A percentile compares a stretch with the other conserved stretches of the same genome.
phyloP scores from a whole-genome alignment of 2,329 filamentous ascomycete species.

The Sordariomycetes sp. region DNA sequence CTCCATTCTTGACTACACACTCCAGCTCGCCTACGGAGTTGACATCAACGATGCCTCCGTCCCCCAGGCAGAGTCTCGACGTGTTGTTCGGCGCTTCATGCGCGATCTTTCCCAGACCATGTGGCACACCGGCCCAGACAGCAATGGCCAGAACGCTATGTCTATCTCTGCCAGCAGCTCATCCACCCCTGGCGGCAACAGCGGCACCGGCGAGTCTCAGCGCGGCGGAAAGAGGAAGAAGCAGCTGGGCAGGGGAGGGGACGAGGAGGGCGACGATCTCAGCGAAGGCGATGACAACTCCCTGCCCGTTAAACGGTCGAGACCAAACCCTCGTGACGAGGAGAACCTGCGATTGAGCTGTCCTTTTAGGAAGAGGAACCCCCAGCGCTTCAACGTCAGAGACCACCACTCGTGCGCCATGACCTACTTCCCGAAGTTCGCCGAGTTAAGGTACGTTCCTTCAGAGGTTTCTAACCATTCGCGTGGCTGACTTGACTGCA shows the following conservation, averaged over 20 bases:
- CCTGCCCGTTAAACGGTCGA: slow-evolving; percentile 17
- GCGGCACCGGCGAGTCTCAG: slow-evolving; percentile 10
- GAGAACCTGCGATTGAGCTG: slow-evolving; percentile 30
- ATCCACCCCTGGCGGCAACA: slow-evolving; percentile 6
- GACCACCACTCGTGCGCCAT: slow-evolving; percentile 34
- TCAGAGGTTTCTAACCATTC: background rate
- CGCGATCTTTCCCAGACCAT: slow-evolving; percentile 22
- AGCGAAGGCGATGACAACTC: slow-evolving; percentile 19
- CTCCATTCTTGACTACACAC: slow-evolving; percentile 21
- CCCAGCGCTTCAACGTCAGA: slow-evolving; percentile 33
- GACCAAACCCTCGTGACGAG: slow-evolving; percentile 22
- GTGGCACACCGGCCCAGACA: slow-evolving; percentile 18
- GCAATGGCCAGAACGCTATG: slow-evolving; percentile 17
- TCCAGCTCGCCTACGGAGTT: slow-evolving; percentile 27
- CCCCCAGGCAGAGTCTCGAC: slow-evolving; percentile 15
- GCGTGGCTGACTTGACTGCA: slow-evolving; percentile 4
- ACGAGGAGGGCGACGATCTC: slow-evolving; percentile 22
- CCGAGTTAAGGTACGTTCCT: slow-evolving; percentile 24
- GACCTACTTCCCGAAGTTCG: slow-evolving; percentile 31
- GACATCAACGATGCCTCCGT: slow-evolving; percentile 23
- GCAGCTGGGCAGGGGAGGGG: slow-evolving; percentile 11
- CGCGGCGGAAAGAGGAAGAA: slow-evolving; percentile 26
- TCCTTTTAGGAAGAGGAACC: slow-evolving; percentile 34
- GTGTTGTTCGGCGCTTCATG: slow-evolving; percentile 20
- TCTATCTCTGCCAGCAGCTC: slow-evolving; percentile 20